Evolutionary conservation across 176 grass and related monocot genomes (phyloP).

Genomic region (Saccharum officinarum): DNA sequence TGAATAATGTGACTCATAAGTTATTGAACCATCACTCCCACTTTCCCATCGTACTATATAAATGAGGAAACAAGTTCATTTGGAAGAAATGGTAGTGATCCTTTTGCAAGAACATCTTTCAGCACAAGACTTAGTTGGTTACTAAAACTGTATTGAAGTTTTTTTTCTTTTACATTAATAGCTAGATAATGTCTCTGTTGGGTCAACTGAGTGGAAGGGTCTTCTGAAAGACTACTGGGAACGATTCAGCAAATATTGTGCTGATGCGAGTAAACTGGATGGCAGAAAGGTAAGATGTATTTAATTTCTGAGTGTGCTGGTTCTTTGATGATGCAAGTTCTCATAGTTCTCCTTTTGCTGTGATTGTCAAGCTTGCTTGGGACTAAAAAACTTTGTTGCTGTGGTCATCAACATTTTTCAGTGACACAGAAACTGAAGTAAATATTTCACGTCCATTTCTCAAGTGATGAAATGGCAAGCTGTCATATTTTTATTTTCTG

Average conservation of each 20-base stretch:
- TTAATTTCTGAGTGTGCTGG: background rate
- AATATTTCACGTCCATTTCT: background rate
- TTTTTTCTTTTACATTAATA: constrained; percentile 44
- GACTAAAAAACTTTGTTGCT: background rate
- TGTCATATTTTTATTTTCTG: background rate
- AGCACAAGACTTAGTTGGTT: constrained; percentile 1
- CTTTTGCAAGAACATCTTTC: constrained; percentile 1
- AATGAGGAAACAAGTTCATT: background rate
- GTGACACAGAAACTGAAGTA: background rate
- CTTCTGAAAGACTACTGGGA: constrained; percentile 88
- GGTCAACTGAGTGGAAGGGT: constrained; percentile 90
- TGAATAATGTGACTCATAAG: background rate
- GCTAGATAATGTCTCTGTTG: constrained; percentile 96
- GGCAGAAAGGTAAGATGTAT: constrained; percentile 65
- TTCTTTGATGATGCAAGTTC: background rate
- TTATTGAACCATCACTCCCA: background rate
- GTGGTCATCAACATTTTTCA: background rate
- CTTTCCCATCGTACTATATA: background rate
- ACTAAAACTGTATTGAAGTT: constrained; percentile 25
- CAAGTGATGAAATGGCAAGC: background rate
- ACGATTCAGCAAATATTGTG: constrained; percentile 83
- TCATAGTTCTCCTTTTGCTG: background rate
- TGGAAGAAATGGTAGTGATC: background rate
- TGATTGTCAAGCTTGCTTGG: background rate
- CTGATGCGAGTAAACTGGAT: constrained; percentile 53